phyloP scores from a whole-genome alignment of 2,329 filamentous ascomycete genomes.

The Alternaria burnsii region DNA sequence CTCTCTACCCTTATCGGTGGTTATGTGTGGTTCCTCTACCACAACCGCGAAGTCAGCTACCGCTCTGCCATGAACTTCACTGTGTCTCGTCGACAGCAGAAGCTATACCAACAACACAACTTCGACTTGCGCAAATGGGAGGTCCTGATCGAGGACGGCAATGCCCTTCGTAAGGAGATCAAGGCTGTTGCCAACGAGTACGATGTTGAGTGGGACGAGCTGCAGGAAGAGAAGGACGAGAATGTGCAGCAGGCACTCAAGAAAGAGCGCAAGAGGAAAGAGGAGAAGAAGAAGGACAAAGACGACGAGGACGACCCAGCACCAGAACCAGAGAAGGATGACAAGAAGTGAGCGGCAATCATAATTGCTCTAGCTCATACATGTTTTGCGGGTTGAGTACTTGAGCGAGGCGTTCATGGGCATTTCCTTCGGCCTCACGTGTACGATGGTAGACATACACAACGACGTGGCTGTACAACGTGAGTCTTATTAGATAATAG shows the following conservation, averaged over 20 bases:
- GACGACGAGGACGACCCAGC: constrained; percentile 43
- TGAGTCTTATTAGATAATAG: background rate
- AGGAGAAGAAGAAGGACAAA: constrained; percentile 47
- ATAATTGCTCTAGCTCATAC: background rate
- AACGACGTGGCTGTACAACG: background rate
- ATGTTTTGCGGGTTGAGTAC: constrained; percentile 2
- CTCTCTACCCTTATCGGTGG: constrained; percentile 85
- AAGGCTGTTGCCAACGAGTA: constrained; percentile 84
- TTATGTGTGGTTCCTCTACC: constrained; percentile 93
- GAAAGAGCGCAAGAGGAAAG: constrained; percentile 55
- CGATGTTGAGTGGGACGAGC: constrained; percentile 89
- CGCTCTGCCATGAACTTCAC: constrained; percentile 87
- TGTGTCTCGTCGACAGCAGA: constrained; percentile 77
- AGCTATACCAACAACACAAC: constrained; percentile 77
- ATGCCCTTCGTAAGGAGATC: constrained; percentile 79
- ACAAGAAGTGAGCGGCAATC: constrained; percentile 2
- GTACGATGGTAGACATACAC: constrained; percentile 7
- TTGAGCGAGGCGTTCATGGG: constrained; percentile 17
- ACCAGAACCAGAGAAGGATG: constrained; percentile 6
- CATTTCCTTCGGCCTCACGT: background rate
- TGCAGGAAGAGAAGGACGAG: constrained; percentile 73
- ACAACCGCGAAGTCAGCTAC: constrained; percentile 89
- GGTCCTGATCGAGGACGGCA: constrained; percentile 78
- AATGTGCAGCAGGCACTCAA: constrained; percentile 62
- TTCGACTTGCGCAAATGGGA: constrained; percentile 84